Percentiles rank a stretch among this genome's conserved stretches.
These are phyloP conservation scores for Saccharomyces hybrid DNA, from an alignment of 1,139 yeast genomes.

Conservation along the genomic window DNA sequence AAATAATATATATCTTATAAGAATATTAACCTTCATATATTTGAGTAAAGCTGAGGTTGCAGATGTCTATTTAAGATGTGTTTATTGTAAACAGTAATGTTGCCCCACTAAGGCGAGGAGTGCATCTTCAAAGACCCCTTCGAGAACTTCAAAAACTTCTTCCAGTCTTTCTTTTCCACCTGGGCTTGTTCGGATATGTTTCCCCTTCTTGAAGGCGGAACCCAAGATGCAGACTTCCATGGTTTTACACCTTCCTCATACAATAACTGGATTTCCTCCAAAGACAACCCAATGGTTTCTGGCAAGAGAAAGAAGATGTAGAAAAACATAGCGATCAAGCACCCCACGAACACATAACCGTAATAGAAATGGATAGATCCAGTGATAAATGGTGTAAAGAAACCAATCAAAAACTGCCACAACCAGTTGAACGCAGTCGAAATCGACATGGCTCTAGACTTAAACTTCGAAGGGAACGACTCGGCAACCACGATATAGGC, in stretches of 20 bases:
- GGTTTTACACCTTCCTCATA: constrained; percentile 37
- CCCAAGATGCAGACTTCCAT: constrained; percentile 37
- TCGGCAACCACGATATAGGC: constrained; percentile 35
- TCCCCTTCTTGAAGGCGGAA: constrained; percentile 29
- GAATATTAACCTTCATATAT: too few species aligned
- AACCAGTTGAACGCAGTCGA: constrained; percentile 65
- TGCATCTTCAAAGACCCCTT: neutral
- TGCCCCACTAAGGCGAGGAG: too few species aligned
- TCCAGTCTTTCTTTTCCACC: neutral
- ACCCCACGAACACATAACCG: constrained; percentile 69
- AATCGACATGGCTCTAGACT: constrained; percentile 65
- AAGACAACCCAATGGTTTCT: constrained; percentile 60
- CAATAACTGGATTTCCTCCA: constrained; percentile 64
- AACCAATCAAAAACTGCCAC: constrained; percentile 64
- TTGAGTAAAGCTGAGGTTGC: too few species aligned
- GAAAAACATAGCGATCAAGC: constrained; percentile 50
- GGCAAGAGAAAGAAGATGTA: constrained; percentile 59
- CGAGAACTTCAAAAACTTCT: neutral
- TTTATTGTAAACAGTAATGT: too few species aligned
- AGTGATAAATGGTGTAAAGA: constrained; percentile 66
- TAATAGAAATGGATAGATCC: constrained; percentile 36
- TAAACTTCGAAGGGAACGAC: constrained; percentile 52
- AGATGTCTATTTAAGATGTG: too few species aligned
- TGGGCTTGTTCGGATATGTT: neutral
- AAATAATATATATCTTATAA: too few species aligned